These are phyloP conservation scores for Porogramme epimiltina DNA, from an alignment of 1,284 basidiomycete genomes.

Conservation along the genomic window DNA sequence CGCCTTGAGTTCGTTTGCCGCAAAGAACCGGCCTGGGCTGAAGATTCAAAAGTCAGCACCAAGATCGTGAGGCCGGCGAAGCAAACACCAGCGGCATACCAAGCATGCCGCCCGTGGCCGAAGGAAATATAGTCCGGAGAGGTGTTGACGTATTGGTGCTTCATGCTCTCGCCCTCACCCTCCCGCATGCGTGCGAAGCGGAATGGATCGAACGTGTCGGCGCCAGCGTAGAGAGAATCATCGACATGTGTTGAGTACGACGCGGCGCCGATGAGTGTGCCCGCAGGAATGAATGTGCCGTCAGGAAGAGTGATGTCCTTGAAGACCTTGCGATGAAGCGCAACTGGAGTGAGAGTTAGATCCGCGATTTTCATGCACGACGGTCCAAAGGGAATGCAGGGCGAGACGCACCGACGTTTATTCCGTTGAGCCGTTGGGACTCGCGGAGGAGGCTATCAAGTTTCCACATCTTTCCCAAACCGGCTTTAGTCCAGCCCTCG, in stretches of 20 bases:
- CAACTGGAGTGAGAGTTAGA: constrained; percentile 2
- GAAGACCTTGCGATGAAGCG: constrained; percentile 25
- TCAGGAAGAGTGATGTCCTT: constrained; percentile 40
- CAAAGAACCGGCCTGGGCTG: constrained; percentile 8
- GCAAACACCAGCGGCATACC: not conserved
- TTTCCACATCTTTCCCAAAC: constrained; percentile 46
- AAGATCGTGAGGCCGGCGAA: not conserved
- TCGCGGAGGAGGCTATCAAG: constrained; percentile 57
- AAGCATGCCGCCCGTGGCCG: constrained; percentile 22
- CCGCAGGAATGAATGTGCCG: constrained; percentile 44
- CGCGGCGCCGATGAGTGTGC: constrained; percentile 41
- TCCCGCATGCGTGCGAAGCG: constrained; percentile 45
- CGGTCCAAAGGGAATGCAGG: no score
- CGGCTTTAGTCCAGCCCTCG: constrained; percentile 44
- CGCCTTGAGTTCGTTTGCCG: constrained; percentile 5
- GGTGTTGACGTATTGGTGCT: constrained; percentile 28
- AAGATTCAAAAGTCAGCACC: not conserved
- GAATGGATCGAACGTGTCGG: constrained; percentile 43
- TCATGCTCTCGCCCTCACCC: constrained; percentile 17
- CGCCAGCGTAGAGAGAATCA: constrained; percentile 38
- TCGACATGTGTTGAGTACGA: constrained; percentile 42
- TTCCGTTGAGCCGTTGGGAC: constrained; percentile 40
- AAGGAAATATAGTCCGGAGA: constrained; percentile 27
- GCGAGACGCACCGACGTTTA: constrained; percentile 22
- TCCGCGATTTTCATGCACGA: not conserved